A percentile compares a stretch with the other conserved stretches of the same genome.
Evolutionary conservation across 768 basidiomycete genomes (phyloP).

Genomic region (Leucocoprinus birnbaumii): DNA sequence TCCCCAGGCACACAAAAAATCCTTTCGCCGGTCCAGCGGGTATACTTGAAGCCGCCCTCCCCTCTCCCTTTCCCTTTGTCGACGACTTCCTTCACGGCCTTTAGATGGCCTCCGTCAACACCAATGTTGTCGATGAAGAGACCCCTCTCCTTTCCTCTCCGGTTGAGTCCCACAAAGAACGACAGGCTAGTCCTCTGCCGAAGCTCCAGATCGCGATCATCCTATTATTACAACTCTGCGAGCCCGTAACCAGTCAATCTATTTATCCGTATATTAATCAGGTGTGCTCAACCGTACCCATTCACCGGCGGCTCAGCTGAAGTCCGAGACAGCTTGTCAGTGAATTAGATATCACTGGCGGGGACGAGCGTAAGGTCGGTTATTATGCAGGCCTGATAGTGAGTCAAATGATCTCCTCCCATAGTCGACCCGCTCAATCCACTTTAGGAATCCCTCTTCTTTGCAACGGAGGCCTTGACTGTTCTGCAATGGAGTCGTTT

Average conservation of each 20-base stretch:
- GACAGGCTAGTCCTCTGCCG: conserved; percentile 37
- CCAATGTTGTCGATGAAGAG: conserved; percentile 30
- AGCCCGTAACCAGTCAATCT: conserved; percentile 53
- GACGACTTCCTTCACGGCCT: background rate
- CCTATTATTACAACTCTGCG: conserved; percentile 48
- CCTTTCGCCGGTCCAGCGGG: no score
- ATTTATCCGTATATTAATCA: conserved; percentile 66
- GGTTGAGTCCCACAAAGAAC: conserved; percentile 12
- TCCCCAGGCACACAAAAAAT: no score
- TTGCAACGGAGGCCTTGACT: conserved; percentile 53
- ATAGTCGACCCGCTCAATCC: background rate
- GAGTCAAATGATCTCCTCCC: background rate
- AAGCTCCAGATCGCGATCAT: conserved; percentile 37
- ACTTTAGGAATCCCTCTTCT: conserved; percentile 59
- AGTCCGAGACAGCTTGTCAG: conserved; percentile 44
- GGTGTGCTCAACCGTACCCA: conserved; percentile 23
- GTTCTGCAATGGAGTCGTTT: conserved; percentile 65
- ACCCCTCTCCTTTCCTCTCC: conserved; percentile 27
- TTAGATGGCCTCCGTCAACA: conserved; percentile 18
- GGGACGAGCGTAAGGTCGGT: conserved; percentile 61
- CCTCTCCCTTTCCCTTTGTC: conserved; percentile 14
- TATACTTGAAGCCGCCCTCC: no score
- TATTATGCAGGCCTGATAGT: conserved; percentile 68
- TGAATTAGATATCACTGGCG: conserved; percentile 60
- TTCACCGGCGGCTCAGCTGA: background rate